Percentiles rank a stretch among this genome's conserved stretches.
phyloP scores from a whole-genome alignment of 108 stramenopile genomes.

The Craspedostauros australis region DNA sequence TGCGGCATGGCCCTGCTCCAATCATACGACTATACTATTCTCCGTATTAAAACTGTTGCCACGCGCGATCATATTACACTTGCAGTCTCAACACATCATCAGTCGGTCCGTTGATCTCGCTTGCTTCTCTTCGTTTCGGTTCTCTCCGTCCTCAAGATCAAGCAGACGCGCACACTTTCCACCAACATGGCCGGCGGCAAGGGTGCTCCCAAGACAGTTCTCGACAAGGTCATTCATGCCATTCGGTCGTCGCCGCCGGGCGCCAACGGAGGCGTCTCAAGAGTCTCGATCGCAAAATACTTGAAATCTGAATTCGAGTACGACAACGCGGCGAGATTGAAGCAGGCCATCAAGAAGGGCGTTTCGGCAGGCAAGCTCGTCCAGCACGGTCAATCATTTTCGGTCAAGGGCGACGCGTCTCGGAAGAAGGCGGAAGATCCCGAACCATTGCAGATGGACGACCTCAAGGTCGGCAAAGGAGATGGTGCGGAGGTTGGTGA shows the following conservation, averaged over 20 bases:
- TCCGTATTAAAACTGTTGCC: no score
- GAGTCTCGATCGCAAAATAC: conserved; percentile 64
- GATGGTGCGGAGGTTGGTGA: conserved; percentile 47
- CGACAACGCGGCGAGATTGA: conserved; percentile 53
- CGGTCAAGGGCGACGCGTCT: conserved; percentile 46
- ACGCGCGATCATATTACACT: no score
- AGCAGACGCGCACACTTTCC: no score
- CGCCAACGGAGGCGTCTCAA: conserved; percentile 51
- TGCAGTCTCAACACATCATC: no score
- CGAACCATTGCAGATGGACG: conserved; percentile 34
- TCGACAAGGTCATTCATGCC: conserved; percentile 72
- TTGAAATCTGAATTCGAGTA: conserved; percentile 61
- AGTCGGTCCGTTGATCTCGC: no score
- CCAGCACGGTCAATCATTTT: conserved; percentile 73
- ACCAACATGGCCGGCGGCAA: no score
- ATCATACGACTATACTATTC: no score
- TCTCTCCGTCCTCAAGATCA: no score
- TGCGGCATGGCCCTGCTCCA: no score
- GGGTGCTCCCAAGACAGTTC: conserved; percentile 60
- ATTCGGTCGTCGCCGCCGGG: conserved; percentile 43
- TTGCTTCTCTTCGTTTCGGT: no score
- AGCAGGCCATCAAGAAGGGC: conserved; percentile 65
- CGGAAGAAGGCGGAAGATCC: conserved; percentile 12
- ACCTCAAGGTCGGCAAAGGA: conserved; percentile 27
- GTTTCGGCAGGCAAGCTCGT: conserved; percentile 43